These are phyloP conservation scores for Pyrrhoderma noxium DNA, from an alignment of 1,284 basidiomycete genomes.

Conservation along the genomic window DNA sequence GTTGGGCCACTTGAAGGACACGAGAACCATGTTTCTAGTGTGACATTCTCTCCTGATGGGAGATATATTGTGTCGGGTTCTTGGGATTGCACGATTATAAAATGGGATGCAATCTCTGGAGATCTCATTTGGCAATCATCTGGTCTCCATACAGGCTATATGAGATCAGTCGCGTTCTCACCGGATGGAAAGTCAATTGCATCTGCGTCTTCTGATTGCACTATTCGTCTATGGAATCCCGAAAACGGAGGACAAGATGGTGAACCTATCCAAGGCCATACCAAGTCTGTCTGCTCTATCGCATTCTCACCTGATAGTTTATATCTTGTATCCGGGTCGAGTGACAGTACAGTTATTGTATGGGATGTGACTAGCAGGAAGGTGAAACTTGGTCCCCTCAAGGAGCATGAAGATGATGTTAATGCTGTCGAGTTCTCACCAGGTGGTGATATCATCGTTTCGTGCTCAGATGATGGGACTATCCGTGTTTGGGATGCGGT, in stretches of 20 bases:
- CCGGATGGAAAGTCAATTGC: conserved; percentile 1
- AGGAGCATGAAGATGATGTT: too few relatives aligned
- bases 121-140: not conserved
- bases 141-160: not conserved
- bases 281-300: not conserved
- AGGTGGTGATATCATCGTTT: too few relatives aligned
- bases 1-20: too few relatives aligned
- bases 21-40: too few relatives aligned
- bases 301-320: not conserved
- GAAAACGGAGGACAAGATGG: conserved; percentile 7
- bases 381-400: too few relatives aligned
- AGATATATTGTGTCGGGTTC: conserved; percentile 1
- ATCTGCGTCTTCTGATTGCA: conserved; percentile 9
- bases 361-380: not conserved
- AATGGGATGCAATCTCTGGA: conserved; percentile 2
- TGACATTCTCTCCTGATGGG: conserved; percentile 7
- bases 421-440: too few relatives aligned
- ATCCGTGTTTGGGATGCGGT: too few relatives aligned
- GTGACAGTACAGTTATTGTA: not conserved
- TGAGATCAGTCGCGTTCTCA: not conserved
- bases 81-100: not conserved
- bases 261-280: too few relatives aligned
- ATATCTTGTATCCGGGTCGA: conserved; percentile 11
- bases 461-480: too few relatives aligned
- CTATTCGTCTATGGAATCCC: conserved; percentile 12